These are phyloP conservation scores for Trametopsis cervina DNA, from an alignment of 768 basidiomycete species.

Conservation along the genomic window DNA sequence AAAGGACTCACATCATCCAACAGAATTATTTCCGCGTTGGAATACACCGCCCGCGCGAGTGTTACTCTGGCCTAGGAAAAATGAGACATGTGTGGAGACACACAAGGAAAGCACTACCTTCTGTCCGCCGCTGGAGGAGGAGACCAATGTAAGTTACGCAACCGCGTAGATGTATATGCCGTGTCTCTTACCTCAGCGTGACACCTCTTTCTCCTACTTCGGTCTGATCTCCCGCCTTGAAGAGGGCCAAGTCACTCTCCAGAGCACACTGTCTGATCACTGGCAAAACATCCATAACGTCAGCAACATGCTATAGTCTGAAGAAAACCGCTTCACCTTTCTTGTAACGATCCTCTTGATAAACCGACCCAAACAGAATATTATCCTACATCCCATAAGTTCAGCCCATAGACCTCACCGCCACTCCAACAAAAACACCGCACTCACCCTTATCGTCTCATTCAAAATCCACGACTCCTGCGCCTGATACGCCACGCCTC, in stretches of 20 bases:
- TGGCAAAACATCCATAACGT: conserved; percentile 3
- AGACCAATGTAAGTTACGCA: not conserved
- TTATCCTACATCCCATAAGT: conserved; percentile 36
- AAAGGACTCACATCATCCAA: conserved; percentile 65
- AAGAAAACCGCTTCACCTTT: conserved; percentile 21
- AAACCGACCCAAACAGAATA: conserved; percentile 42
- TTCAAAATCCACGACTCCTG: conserved; percentile 87
- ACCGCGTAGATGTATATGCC: not conserved
- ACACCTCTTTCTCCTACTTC: conserved; percentile 41
- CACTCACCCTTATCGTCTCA: conserved; percentile 56
- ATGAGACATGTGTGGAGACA: too few relatives aligned
- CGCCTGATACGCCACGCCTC: conserved; percentile 72
- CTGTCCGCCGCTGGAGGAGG: conserved; percentile 33
- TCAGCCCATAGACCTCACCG: too few relatives aligned
- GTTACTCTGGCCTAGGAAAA: conserved; percentile 38
- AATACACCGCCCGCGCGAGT: conserved; percentile 56
- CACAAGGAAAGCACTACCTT: too few relatives aligned
- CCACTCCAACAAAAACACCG: too few relatives aligned
- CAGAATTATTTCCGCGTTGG: conserved; percentile 50
- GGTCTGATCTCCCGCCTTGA: conserved; percentile 28
- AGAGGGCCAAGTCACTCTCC: conserved; percentile 24
- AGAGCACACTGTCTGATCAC: conserved; percentile 32
- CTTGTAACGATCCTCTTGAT: conserved; percentile 38
- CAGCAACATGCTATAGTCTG: not conserved
- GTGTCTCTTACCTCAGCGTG: conserved; percentile 19